phyloP scores from a whole-genome alignment of 139 green algal genomes.

The Chlorella sp. region DNA sequence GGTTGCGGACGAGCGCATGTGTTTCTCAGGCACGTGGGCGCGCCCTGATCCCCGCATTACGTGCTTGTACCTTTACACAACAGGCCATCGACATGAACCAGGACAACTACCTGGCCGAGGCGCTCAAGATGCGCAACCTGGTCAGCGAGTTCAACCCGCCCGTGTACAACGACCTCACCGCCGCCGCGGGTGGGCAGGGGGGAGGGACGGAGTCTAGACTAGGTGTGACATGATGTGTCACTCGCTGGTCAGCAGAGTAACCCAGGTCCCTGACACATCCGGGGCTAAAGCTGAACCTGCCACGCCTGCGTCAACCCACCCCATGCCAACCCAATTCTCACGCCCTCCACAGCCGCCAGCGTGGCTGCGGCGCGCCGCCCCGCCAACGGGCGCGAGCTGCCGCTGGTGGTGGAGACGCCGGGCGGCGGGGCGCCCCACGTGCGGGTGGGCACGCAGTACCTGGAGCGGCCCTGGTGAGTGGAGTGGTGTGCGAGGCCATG shows the following conservation, averaged over 20 bases:
- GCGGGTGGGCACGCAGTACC: constrained; percentile 7
- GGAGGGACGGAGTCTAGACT: no score
- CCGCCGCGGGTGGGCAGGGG: neutral
- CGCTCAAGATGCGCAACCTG: constrained; percentile 77
- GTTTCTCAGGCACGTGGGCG: neutral
- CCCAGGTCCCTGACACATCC: neutral
- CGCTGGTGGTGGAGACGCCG: constrained; percentile 11
- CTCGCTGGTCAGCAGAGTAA: no score
- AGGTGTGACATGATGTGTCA: no score
- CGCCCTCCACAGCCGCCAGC: no score
- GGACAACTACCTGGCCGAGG: constrained; percentile 88
- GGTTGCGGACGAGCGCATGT: neutral
- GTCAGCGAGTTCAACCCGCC: constrained; percentile 66
- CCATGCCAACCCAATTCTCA: neutral
- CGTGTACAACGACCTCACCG: constrained; percentile 21
- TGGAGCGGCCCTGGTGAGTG: constrained; percentile 27
- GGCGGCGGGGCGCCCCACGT: neutral
- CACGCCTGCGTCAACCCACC: neutral
- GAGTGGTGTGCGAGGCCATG: no score
- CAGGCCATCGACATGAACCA: constrained; percentile 92
- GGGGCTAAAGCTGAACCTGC: neutral
- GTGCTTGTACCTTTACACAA: no score
- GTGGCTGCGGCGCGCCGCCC: neutral
- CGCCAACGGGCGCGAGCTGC: constrained; percentile 12
- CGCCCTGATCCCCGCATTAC: no score